These are phyloP conservation scores for Lactarius vividus DNA, from an alignment of 768 basidiomycete species.

Conservation along the genomic window DNA sequence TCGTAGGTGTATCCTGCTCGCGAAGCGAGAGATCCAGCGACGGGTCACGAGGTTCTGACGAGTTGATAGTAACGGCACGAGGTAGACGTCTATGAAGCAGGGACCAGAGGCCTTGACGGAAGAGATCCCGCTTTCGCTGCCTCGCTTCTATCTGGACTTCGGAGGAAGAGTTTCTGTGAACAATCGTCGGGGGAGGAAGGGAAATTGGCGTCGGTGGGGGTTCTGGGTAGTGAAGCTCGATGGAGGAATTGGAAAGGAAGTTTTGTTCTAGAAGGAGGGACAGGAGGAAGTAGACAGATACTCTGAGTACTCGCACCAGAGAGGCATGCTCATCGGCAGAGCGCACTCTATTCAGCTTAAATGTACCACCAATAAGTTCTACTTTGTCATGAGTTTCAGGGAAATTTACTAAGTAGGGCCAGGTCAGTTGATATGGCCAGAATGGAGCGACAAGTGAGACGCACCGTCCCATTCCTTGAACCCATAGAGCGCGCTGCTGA, in stretches of 20 bases:
- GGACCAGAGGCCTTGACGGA: conserved; percentile 36
- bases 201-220: conserved; percentile 30
- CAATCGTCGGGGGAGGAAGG: conserved; percentile 10
- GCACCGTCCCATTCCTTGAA: conserved; percentile 51
- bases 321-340: conserved; percentile 43
- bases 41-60: conserved; percentile 34
- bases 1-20: conserved; percentile 21
- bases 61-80: conserved; percentile 31
- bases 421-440: conserved; percentile 1
- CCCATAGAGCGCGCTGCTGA: conserved; percentile 45
- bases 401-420: conserved; percentile 18
- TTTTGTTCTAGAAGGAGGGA: conserved; percentile 62
- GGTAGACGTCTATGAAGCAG: conserved; percentile 39
- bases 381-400: conserved; percentile 28
- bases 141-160: conserved; percentile 24
- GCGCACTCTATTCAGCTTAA: conserved; percentile 48
- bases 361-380: conserved; percentile 59
- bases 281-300: conserved; percentile 53
- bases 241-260: conserved; percentile 48
- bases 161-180: conserved; percentile 23
- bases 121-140: conserved; percentile 27
- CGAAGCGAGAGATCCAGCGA: conserved; percentile 42
- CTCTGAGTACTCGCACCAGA: conserved; percentile 48
- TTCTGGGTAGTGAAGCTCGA: conserved; percentile 46
- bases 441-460: conserved; percentile 25